Conservation (phyloP, 2,329 filamentous ascomycete genomes). For the Aureobasidium sp. region DNA sequence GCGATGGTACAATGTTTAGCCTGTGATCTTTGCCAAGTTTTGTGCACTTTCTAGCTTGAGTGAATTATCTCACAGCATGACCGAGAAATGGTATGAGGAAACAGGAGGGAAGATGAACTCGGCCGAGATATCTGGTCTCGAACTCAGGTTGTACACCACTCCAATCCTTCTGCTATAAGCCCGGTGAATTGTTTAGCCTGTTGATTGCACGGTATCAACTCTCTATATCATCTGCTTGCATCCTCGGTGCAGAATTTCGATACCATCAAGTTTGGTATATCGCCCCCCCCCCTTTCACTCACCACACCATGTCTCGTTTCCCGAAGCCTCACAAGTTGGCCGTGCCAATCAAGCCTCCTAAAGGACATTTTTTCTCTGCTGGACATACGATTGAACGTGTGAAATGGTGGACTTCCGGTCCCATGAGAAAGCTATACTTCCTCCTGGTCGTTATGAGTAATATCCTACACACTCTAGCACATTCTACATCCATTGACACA, state of each 20-base stretch:
- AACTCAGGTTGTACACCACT: neutral
- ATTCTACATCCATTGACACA: too few species aligned
- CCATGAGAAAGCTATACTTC: conserved; percentile 5
- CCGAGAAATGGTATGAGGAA: neutral
- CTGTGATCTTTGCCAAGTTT: neutral
- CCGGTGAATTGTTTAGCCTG: neutral
- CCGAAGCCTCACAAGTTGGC: neutral
- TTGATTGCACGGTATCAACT: neutral
- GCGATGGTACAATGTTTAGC: neutral
- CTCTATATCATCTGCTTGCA: neutral
- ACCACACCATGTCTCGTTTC: neutral
- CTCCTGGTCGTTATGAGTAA: conserved; percentile 2
- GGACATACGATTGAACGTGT: conserved; percentile 2
- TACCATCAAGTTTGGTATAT: neutral
- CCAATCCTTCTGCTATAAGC: neutral
- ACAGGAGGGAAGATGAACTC: neutral
- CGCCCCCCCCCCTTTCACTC: neutral
- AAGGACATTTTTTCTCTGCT: conserved; percentile 10
- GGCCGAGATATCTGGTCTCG: neutral
- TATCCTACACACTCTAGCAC: too few species aligned
- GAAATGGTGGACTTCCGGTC: neutral
- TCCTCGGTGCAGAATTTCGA: neutral
- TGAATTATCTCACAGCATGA: neutral
- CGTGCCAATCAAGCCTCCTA: conserved; percentile 1
- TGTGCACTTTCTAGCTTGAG: neutral